These are phyloP conservation scores for Umbelopsis ramanniana DNA, from an alignment of 192 early-diverging fungal genomes.

Conservation along the genomic window DNA sequence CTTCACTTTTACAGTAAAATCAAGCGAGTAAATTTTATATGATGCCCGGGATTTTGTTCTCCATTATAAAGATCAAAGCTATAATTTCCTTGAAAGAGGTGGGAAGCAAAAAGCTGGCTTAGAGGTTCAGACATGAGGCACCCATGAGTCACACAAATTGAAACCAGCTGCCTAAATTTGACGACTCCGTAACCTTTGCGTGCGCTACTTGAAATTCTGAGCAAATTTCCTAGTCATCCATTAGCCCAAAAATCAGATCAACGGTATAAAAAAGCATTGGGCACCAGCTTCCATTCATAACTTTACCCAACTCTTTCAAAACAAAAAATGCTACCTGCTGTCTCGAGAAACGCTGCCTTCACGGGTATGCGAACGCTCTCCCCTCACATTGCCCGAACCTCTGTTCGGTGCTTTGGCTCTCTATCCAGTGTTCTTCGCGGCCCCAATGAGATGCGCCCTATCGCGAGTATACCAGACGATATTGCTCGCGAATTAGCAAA, in stretches of 20 bases:
- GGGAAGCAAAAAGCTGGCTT: background rate
- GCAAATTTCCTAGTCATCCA: no score
- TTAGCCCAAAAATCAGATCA: no score
- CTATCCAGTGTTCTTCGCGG: background rate
- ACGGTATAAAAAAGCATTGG: no score
- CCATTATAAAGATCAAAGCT: no score
- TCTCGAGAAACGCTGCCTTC: constrained; percentile 2
- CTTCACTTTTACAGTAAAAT: background rate
- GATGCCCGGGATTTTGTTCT: no score
- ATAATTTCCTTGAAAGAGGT: background rate
- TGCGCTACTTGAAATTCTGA: no score
- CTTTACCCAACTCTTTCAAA: no score
- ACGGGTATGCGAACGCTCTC: background rate
- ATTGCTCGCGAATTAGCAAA: constrained; percentile 33
- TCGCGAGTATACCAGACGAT: constrained; percentile 31
- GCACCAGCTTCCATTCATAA: no score
- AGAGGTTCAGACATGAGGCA: no score
- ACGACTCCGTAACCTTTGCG: background rate
- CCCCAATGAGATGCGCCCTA: background rate
- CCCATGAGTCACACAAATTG: constrained; percentile 5
- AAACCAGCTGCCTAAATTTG: background rate
- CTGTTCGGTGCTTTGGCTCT: background rate
- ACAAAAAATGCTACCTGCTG: background rate
- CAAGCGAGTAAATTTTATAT: background rate
- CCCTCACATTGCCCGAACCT: background rate